These are phyloP conservation scores for Gloeophyllum trabeum DNA, from an alignment of 768 basidiomycete genomes.

Conservation along the genomic window DNA sequence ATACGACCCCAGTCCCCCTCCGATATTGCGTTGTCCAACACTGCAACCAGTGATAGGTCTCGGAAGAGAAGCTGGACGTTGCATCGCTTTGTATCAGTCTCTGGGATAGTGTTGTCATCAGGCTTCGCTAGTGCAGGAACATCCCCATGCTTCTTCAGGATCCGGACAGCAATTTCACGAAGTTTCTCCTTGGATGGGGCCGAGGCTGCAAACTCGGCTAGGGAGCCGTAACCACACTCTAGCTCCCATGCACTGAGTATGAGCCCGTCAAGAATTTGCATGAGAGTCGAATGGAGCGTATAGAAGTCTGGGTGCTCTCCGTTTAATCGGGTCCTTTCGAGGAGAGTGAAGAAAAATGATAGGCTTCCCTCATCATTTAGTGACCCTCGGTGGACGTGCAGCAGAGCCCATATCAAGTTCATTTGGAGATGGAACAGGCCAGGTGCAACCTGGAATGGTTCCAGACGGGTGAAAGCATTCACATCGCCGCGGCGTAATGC, in stretches of 20 bases:
- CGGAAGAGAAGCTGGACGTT: conserved; percentile 17
- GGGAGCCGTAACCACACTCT: not conserved
- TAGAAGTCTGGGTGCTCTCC: conserved; percentile 24
- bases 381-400: conserved; percentile 18
- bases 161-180: not conserved
- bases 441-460: conserved; percentile 12
- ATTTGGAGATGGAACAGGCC: conserved; percentile 22
- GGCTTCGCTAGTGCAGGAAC: not conserved
- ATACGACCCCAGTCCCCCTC: conserved; percentile 22
- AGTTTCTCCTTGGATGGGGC: not conserved
- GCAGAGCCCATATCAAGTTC: conserved; percentile 22
- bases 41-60: conserved; percentile 19
- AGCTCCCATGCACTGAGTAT: conserved; percentile 20
- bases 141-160: not conserved
- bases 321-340: conserved; percentile 16
- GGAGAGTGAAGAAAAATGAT: conserved; percentile 17
- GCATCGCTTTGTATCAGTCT: conserved; percentile 9
- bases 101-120: not conserved
- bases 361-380: conserved; percentile 15
- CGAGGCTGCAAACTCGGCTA: not conserved
- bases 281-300: conserved; percentile 10
- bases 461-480: conserved; percentile 10
- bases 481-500: conserved; percentile 8
- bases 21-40: conserved; percentile 16
- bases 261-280: conserved; percentile 21